Base-by-base conservation (phyloP, 1,284 basidiomycete species). In the Salmacisia buchloeana region DNA sequence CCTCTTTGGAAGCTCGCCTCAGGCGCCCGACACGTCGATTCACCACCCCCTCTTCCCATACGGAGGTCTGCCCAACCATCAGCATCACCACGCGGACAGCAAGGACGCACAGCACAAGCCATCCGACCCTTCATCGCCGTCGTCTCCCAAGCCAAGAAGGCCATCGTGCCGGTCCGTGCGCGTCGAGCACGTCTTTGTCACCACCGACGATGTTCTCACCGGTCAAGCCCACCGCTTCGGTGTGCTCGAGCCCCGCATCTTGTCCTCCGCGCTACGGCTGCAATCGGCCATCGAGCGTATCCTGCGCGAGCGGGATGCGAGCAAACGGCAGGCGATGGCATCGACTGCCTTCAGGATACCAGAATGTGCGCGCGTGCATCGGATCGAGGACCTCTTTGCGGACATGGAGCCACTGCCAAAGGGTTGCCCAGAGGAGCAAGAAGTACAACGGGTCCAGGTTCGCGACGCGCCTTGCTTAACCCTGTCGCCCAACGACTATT, bases 141-240 rank as follows among this genome's bases (percentile, higher is more conserved):
- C 65, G 65, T n/a, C n/a, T n/a, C n/a, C n/a, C 6, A 43, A 43
- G 41, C 18, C 49, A 27, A 54, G 15, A 21, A 18, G 36, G 21
- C 33, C 43, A 39, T 27, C 49, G 13, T 72, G 71, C 33, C 64
- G 65, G 3, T 60, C 60, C 9, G 61, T 73, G 4, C 68, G 69
- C 10, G 70, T 78, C 41, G 76, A 74, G 29, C 77, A 78, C 61
- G 71, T 77, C 61, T 70, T 78, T 35, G 58, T 78, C 45, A 78
- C 77, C 13, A 72, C 77, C 34, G 74, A 78, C 58, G 71, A 74
- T 31, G 68, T 76, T 36, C 71, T 75, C 58, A 63, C 64, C 4
- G 76, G 75, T 23, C 59, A 62, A 12, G 76, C 73, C 10, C 68
- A 70, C 25, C 66, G 71, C 2, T 70, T 71, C 27, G 76, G 76